Conservation (phyloP, 345 rosid species). For the Angophora floribunda region DNA sequence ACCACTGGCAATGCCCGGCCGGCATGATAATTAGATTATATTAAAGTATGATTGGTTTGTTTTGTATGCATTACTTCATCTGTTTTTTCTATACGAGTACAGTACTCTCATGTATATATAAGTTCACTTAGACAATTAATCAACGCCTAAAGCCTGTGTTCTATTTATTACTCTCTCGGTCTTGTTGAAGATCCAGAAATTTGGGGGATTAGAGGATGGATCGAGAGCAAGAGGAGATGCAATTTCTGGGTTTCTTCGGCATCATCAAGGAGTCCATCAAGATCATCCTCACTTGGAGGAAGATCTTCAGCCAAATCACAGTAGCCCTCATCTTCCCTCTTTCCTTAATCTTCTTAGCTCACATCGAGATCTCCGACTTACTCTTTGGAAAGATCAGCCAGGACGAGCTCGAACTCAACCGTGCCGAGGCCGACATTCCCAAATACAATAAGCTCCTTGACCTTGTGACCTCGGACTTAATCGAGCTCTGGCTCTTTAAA, state of each 20-base stretch:
- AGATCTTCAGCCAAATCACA: conserved; percentile 39
- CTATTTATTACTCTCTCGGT: background rate
- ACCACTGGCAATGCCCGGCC: background rate
- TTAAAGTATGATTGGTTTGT: background rate
- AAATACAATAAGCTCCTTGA: background rate
- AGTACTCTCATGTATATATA: background rate
- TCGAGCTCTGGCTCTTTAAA: conserved; percentile 23
- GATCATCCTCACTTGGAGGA: conserved; percentile 34
- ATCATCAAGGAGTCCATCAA: conserved; percentile 33
- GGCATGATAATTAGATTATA: background rate
- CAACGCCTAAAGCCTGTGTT: background rate
- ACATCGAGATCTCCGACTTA: conserved; percentile 21
- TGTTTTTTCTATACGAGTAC: background rate
- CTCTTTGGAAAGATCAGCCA: conserved; percentile 8
- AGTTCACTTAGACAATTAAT: background rate
- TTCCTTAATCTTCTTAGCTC: conserved; percentile 30
- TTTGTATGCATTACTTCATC: background rate
- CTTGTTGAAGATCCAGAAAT: background rate
- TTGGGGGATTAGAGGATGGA: conserved; percentile 16
- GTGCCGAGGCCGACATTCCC: background rate
- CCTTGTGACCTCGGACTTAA: conserved; percentile 14
- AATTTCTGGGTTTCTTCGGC: conserved; percentile 34
- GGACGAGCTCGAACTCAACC: background rate
- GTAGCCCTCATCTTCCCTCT: conserved; percentile 44
- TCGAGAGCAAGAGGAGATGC: conserved; percentile 43